phyloP scores from a whole-genome alignment of 1,284 basidiomycete genomes.

The Malassezia vespertilionis region DNA sequence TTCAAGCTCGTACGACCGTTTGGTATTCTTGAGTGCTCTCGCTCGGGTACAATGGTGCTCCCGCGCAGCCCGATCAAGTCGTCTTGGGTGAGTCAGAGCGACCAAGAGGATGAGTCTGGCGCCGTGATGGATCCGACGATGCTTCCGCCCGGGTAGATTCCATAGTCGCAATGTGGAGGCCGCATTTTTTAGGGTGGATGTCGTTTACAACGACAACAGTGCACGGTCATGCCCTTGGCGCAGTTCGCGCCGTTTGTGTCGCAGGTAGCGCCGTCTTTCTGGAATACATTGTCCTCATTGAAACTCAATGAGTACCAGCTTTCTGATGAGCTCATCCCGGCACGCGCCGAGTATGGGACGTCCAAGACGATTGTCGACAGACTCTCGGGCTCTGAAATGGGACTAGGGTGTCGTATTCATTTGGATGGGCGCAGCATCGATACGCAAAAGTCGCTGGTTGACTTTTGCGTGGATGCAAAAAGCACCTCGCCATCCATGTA shows the following conservation, averaged over 20 bases:
- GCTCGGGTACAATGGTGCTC: conserved; percentile 58
- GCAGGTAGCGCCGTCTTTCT: conserved; percentile 77
- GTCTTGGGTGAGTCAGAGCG: conserved; percentile 31
- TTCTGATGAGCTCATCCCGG: conserved; percentile 60
- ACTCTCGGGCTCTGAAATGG: conserved; percentile 53
- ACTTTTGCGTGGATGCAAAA: not conserved
- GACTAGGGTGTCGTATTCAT: conserved; percentile 32
- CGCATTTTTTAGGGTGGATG: not conserved
- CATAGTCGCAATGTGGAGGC: not conserved
- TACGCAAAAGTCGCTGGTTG: not conserved
- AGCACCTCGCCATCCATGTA: not conserved
- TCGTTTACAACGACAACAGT: not conserved
- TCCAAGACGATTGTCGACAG: conserved; percentile 65
- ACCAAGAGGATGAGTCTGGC: conserved; percentile 30
- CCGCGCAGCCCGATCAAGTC: conserved; percentile 41
- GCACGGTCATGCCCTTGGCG: conserved; percentile 48
- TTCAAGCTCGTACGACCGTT: conserved; percentile 83
- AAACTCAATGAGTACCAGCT: conserved; percentile 86
- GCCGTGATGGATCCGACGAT: conserved; percentile 37
- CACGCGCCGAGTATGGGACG: conserved; percentile 61
- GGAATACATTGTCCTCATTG: conserved; percentile 75
- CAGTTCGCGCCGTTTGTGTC: conserved; percentile 81
- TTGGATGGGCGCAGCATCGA: conserved; percentile 42
- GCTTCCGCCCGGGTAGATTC: conserved; percentile 38
- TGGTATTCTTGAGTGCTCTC: conserved; percentile 81